Evolutionary conservation across 768 basidiomycete species (phyloP), one percentile per base, ranked within the genome.

Genomic region (Mycena capillaripes): DNA sequence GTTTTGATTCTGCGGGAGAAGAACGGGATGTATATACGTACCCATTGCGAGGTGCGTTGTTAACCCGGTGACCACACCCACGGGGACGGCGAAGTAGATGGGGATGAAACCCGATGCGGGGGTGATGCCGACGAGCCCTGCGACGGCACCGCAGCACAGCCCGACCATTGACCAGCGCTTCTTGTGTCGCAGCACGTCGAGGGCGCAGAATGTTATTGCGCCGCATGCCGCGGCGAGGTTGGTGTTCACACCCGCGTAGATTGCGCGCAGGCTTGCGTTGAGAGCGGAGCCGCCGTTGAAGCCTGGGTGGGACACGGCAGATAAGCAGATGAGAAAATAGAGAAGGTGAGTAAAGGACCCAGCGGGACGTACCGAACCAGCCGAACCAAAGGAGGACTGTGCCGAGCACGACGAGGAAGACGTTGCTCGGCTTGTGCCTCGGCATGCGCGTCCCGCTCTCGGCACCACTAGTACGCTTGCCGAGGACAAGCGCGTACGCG

Each of bases 231-330:
- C 66, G 2, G 66, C 56, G 10, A 68, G 48, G 34, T 68, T 68
- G 5, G 66, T 68, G 48, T 59, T 68, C 34, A 68, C 57, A 34
- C 66, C 56, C 27, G 66, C 66, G 38, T 68, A 59, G 46, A 59
- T 52, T 21, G 66, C 66, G 34, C 66, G 66, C 46, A 68, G 46
- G 34, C 46, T 59, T 12, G 66, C 66, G 25, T 59, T 59, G 34
- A 68, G 66, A 4, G 66, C 66, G 19, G 66, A 68, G 27, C 66
- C 66, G 36, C 66, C 66, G 48, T 68, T 68, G 57, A 68, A 68
- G 14, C 66, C 66, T 68, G 25, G 5, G 19, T 21, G 16, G 3
- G 12, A 29, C 12, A 36, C 6, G 17, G 27, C 8, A 17, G 32
- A 34, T 34, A 23, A 4, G 30, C 34, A 36, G 12, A n/a, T 38